Conservation (phyloP, 805 yeast species). For the Ogataea wickerhamii region DNA sequence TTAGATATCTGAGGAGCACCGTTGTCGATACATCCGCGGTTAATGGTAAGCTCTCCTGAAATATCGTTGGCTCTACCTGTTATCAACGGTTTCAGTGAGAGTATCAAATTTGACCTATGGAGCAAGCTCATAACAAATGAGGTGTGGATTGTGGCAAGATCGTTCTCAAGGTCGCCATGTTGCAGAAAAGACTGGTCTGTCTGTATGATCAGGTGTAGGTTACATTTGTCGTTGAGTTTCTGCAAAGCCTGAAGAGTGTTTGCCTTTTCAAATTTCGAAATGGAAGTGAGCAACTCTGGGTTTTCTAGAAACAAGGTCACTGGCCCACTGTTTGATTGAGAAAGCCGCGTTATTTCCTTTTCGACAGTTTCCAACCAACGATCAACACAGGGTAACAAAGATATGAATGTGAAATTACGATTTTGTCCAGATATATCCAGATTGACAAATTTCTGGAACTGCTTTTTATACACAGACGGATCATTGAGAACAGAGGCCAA, state of each 20-base stretch:
- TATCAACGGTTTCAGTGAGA: conserved; percentile 62
- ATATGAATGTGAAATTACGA: conserved; percentile 36
- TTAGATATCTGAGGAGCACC: conserved; percentile 38
- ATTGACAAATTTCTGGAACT: conserved; percentile 34
- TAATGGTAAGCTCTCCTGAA: conserved; percentile 64
- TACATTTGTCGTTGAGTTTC: conserved; percentile 17
- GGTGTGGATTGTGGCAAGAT: conserved; percentile 34
- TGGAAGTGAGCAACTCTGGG: conserved; percentile 29
- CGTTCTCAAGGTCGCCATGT: conserved; percentile 16
- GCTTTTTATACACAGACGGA: conserved; percentile 28
- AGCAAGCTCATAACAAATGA: conserved; percentile 46
- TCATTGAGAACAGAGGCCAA: conserved; percentile 32
- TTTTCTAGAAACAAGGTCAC: conserved; percentile 25
- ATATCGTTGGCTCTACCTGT: conserved; percentile 84
- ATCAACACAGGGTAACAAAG: conserved; percentile 36
- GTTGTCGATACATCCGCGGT: conserved; percentile 47
- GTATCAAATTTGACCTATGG: conserved; percentile 47
- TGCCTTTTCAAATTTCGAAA: conserved; percentile 9
- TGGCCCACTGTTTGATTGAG: conserved; percentile 17
- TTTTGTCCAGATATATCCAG: conserved; percentile 35
- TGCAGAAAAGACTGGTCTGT: conserved; percentile 22
- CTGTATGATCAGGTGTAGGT: conserved; percentile 22
- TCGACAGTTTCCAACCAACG: conserved; percentile 24
- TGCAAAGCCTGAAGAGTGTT: conserved; percentile 19
- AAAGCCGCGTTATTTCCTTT: conserved; percentile 14